Evolutionary conservation across 208 protist species (phyloP), one percentile per base, ranked within the genome.

Genomic region (Crithidia brevicula): DNA sequence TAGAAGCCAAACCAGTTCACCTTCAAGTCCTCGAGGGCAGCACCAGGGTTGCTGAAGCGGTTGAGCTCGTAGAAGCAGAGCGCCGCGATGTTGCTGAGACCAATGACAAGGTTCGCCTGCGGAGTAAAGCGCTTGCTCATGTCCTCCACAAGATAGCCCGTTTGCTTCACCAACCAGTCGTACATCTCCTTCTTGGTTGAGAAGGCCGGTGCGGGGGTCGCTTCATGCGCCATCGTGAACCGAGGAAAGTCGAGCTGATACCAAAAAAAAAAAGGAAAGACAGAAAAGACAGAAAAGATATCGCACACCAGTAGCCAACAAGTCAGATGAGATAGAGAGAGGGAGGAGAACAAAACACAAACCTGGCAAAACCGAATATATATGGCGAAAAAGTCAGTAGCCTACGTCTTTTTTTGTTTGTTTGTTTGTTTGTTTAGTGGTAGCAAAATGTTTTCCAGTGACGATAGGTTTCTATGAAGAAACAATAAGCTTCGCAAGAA

Each of bases 1-100:
- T 98, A 98, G 74, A 98, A 98, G 51, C 96, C 96, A 50, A 96
- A 87, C 96, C 94, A 98, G 71, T 97, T 96, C 22, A 96, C 74
- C 28, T 74, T 82, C 46, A 82, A 56, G 3, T 75, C n/a, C 54
- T 88, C 77, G 50, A 94, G 76, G 50, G 66, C 62, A 1, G 88
- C 88, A 9, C 38, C 53, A 30, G 78, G 54, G 62, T 85, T 73
- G 33, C 72, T 67, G 63, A 75, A 79, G 6, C 68, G 75, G 45
- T 95, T 94, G 10, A 96, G 67, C 50, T 83, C 80, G 60, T 96
- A 88, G 58, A 93, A 97, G 77, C 87, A 86, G 15, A 96, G 74
- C 0, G 91, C 83, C 4, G 90, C 61, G 30, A 92, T 75, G 64
- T 97, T 97, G 49, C 82, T 69, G 23, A 95, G 81, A n/a, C 52